Conservation (phyloP, 2,329 filamentous ascomycete genomes). For the Celoporthe dispersa region DNA sequence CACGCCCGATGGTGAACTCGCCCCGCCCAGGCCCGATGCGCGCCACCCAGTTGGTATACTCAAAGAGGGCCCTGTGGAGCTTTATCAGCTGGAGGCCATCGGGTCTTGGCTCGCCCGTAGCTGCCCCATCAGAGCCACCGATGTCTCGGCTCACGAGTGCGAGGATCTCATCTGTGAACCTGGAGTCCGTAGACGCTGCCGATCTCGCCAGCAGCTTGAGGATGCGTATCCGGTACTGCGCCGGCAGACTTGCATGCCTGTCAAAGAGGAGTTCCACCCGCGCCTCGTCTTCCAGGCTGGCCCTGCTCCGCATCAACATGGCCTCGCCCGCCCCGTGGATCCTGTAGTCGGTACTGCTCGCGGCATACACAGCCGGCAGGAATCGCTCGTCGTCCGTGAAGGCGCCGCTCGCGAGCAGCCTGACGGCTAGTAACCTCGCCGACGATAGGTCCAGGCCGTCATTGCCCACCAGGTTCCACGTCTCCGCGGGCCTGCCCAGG, state of each 20-base stretch:
- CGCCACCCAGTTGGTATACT: slow-evolving; percentile 86
- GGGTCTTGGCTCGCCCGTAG: slow-evolving; percentile 38
- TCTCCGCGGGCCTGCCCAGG: slow-evolving; percentile 63
- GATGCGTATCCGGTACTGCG: slow-evolving; percentile 77
- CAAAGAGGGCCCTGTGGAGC: slow-evolving; percentile 80
- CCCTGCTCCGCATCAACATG: slow-evolving; percentile 77
- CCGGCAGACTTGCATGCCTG: slow-evolving; percentile 74
- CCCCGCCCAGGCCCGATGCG: slow-evolving; percentile 65
- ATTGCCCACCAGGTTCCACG: slow-evolving; percentile 63
- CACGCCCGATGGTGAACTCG: slow-evolving; percentile 69
- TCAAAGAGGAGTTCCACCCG: slow-evolving; percentile 71
- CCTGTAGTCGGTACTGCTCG: slow-evolving; percentile 79
- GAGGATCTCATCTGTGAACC: slow-evolving; percentile 69
- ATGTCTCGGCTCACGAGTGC: slow-evolving; percentile 71
- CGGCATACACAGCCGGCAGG: slow-evolving; percentile 80
- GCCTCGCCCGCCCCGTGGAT: slow-evolving; percentile 88
- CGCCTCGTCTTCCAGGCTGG: slow-evolving; percentile 71
- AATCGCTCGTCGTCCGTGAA: slow-evolving; percentile 86
- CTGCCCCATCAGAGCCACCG: slow-evolving; percentile 29
- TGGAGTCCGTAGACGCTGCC: slow-evolving; percentile 62
- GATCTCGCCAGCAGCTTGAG: slow-evolving; percentile 79
- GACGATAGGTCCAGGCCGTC: slow-evolving; percentile 70
- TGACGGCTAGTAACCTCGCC: slow-evolving; percentile 70
- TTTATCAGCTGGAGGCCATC: slow-evolving; percentile 76
- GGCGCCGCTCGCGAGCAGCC: slow-evolving; percentile 80